Conservation (phyloP, 805 yeast species). For the Priceomyces melissophilus region DNA sequence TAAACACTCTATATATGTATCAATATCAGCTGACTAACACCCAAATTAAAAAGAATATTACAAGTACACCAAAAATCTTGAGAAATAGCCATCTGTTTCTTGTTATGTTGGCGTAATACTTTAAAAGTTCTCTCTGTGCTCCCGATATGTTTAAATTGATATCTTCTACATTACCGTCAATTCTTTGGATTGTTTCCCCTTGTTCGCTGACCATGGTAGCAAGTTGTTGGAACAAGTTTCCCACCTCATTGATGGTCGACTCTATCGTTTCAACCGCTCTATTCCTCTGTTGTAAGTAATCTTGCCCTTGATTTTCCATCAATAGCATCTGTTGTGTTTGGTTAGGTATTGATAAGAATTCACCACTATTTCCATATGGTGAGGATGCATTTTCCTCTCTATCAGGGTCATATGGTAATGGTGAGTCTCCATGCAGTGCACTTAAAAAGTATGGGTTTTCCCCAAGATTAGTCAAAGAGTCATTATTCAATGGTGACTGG, state of each 20-base stretch:
- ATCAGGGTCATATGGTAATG: constrained; percentile 23
- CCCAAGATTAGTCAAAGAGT: constrained; percentile 18
- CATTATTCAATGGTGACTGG: constrained; percentile 23
- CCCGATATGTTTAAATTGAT: constrained; percentile 85
- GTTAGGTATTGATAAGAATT: constrained; percentile 69
- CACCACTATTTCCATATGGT: constrained; percentile 34
- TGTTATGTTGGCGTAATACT: constrained; percentile 82
- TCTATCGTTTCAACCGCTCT: constrained; percentile 95
- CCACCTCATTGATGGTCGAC: constrained; percentile 95
- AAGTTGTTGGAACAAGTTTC: constrained; percentile 87
- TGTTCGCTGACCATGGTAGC: constrained; percentile 98
- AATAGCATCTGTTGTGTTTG: constrained; percentile 76
- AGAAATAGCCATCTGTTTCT: constrained; percentile 90
- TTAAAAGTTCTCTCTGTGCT: constrained; percentile 89
- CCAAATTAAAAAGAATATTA: constrained; percentile 75
- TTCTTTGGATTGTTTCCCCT: constrained; percentile 92
- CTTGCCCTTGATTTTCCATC: constrained; percentile 72
- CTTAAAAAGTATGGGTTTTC: constrained; percentile 38
- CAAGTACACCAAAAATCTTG: constrained; percentile 82
- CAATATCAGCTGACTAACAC: constrained; percentile 59
- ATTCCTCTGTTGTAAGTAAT: constrained; percentile 78
- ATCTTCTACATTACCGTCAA: constrained; percentile 93
- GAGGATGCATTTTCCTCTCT: constrained; percentile 21
- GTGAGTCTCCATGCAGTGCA: constrained; percentile 10
- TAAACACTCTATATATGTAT: too few relatives aligned